Conservation (phyloP, 306 rosid genomes). For the Ammopiptanthus mongolicus region DNA sequence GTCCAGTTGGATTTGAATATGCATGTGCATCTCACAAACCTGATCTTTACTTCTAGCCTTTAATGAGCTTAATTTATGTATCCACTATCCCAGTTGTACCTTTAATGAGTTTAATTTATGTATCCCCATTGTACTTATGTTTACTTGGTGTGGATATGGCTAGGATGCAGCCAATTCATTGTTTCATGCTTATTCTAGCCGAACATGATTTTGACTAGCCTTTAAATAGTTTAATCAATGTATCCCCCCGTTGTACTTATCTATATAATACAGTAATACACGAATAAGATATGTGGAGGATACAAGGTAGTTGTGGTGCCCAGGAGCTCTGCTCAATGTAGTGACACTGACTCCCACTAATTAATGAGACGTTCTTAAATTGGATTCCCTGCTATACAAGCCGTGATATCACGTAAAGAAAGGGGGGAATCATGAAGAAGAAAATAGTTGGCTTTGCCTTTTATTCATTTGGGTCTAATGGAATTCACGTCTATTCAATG, state of each 20-base stretch:
- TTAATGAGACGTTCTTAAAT: not conserved
- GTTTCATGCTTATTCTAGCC: not conserved
- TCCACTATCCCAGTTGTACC: no score
- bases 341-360: not conserved
- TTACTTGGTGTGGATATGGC: not conserved
- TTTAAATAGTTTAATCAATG: no score
- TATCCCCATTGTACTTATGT: not conserved
- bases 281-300: not conserved
- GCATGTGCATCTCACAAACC: not conserved
- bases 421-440: not conserved
- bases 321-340: not conserved
- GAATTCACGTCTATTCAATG: not conserved
- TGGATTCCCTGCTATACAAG: not conserved
- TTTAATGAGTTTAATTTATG: not conserved
- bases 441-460: not conserved
- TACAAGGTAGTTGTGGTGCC: not conserved
- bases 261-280: not conserved
- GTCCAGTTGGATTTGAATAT: not conserved
- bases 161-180: not conserved
- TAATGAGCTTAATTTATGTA: not conserved
- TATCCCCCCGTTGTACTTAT: not conserved
- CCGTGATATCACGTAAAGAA: not conserved
- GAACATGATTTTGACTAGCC: not conserved
- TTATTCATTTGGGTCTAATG: not conserved
- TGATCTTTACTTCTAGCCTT: not conserved